Evolutionary conservation across 345 rosid genomes (phyloP), one percentile per base, ranked within the genome.

Genomic region (Ceriops zippeliana): DNA sequence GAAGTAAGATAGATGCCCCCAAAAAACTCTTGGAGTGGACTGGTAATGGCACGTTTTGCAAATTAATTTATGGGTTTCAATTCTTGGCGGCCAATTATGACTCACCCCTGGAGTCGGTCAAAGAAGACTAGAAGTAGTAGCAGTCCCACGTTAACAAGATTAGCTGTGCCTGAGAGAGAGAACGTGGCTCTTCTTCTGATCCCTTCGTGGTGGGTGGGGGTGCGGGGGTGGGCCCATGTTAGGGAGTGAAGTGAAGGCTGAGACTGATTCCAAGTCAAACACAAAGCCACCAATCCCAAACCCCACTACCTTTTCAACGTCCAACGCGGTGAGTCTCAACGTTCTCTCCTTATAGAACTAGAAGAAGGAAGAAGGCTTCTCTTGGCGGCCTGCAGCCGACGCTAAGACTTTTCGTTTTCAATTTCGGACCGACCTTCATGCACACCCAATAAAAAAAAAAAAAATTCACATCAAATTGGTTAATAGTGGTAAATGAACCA

Each of bases 61-160:
- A 11, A 22, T 27, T 21, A 56, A 21, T 56, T 27, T 56, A 54
- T 10, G 13, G 16, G 30, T 19, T 52, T 56, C 19, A 42, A 13
- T 61, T 59, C 75, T 80, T 75, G 86, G 84, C 75, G 74, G 79
- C 69, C 70, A 75, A 79, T 74, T 52, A 53, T 63, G 76, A 71
- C 69, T 52, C 52, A 58, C 34, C 27, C 37, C 59, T 21, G 28
- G 7, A 80, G 83, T 77, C 70, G 85, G 86, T 85, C 86, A 85
- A 82, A 78, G 26, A 1, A 52, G 63, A 64, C 47, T 7, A 24
- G 61, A 38, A 27, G 11, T 1, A 5, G 28, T 3, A 13, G 38
- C 3, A 13, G 54, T 42, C 5, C 42, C 28, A 11, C 0, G 4
- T 42, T 31, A 32, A 27, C 67, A 19, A 31, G 34, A 28, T 26